Evolutionary conservation across 179 eudicot genomes (phyloP), one percentile per base, ranked within the genome.

Genomic region (Corrigiola litoralis): DNA sequence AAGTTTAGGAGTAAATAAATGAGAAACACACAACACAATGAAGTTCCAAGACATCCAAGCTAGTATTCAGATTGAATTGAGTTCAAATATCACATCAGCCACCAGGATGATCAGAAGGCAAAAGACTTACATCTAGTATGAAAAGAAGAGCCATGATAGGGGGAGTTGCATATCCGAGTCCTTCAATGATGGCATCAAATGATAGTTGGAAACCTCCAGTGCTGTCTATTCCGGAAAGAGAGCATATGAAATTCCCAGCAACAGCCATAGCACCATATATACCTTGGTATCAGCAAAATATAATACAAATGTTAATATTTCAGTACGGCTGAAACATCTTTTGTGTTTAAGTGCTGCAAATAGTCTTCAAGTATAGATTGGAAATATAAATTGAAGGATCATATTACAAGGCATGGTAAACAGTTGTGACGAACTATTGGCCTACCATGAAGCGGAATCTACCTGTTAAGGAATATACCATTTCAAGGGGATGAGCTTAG

Each of bases 121-220:
- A 29, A 61, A 36, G 41, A 48, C 90, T 4, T 82, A 90, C 99
- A 77, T 94, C 99, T 46, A 94, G 75, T 70, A 94, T 94, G 69
- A 94, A 94, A 56, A 94, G 94, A 65, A 94, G 88, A 46, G 90
- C 97, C 99, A 94, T 94, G n/a, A 94, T 94, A 25, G 99, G 99
- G 11, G 94, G 95, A 72, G 89, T 78, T 56, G 97, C 97, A 79
- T 94, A 94, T 77, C 99, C 99, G 52, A 94, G 82, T 74, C 99
- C 99, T 81, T 75, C 66, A n/a, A 94, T 82, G 63, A 94, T 74
- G 41, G 96, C 94, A 79, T 90, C 91, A 25, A 87, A 69, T 9
- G 91, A 82, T 40, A 64, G 80, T 55, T 80, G 73, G 45, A 86
- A 94, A 42, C 97, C 99, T 62, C 97, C 99, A 6, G 65, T 56